Evolutionary conservation across 2,329 filamentous ascomycete genomes (phyloP).

Genomic region (Colletotrichum sp.): DNA sequence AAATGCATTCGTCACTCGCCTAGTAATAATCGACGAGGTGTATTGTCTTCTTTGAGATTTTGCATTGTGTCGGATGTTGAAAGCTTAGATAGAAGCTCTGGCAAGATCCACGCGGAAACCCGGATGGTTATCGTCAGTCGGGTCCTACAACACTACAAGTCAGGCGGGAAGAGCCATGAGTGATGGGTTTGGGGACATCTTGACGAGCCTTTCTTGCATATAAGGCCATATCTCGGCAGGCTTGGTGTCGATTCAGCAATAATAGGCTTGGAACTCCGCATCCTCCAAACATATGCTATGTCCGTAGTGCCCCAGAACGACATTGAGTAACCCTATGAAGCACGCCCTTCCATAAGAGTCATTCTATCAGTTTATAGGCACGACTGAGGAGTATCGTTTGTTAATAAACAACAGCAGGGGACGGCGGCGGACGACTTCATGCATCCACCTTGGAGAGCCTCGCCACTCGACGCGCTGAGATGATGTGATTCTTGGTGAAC

Average conservation of each 20-base stretch:
- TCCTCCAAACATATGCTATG: neutral
- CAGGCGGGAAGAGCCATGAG: neutral
- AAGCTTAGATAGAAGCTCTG: neutral
- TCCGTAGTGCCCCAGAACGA: neutral
- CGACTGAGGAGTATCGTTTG: neutral
- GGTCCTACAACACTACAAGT: rapidly evolving
- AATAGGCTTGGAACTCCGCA: no score
- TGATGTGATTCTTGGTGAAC: neutral
- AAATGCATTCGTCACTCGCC: no score
- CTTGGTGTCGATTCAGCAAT: neutral
- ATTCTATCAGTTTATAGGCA: rapidly evolving
- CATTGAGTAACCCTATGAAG: neutral
- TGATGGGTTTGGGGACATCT: neutral
- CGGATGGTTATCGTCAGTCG: rapidly evolving
- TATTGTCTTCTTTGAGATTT: no score
- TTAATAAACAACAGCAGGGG: rapidly evolving
- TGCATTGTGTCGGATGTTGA: neutral
- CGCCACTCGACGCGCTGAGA: neutral
- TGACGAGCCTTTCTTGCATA: no score
- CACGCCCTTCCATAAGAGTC: rapidly evolving
- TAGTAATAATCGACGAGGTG: no score
- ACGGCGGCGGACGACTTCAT: neutral
- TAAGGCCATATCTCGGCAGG: neutral
- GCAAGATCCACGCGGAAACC: neutral
- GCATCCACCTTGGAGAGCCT: neutral